Percentiles rank a stretch among this genome's conserved stretches.
Evolutionary conservation across 2,329 filamentous ascomycete genomes (phyloP).

Genomic region (Dendrostoma leiphaemia): DNA sequence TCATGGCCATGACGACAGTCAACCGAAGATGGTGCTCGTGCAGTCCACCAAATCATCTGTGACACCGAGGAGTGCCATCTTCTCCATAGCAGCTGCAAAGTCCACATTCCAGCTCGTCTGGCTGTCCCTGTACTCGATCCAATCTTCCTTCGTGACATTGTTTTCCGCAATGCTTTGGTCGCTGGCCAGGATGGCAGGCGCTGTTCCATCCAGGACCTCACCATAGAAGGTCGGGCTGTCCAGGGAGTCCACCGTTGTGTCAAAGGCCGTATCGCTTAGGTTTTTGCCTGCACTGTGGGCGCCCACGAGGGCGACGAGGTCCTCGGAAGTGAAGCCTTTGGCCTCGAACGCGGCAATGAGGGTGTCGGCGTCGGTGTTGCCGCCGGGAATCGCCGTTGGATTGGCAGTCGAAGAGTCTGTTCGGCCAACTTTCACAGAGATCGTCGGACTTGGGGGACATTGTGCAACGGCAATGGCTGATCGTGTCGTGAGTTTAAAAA

Average conservation of each 20-base stretch:
- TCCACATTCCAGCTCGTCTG: constrained; percentile 23
- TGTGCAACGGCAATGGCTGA: constrained; percentile 24
- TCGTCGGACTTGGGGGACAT: constrained; percentile 22
- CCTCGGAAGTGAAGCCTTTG: constrained; percentile 24
- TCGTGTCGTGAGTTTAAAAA: neutral
- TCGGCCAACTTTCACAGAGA: constrained; percentile 26
- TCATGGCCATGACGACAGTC: neutral
- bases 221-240: constrained; percentile 25
- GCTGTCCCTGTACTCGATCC: constrained; percentile 23
- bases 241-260: constrained; percentile 21
- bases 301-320: constrained; percentile 27
- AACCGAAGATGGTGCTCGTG: constrained; percentile 15
- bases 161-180: constrained; percentile 25
- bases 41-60: constrained; percentile 27
- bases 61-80: constrained; percentile 25
- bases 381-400: constrained; percentile 21
- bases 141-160: constrained; percentile 23
- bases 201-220: constrained; percentile 24
- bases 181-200: constrained; percentile 23
- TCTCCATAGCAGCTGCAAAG: constrained; percentile 29
- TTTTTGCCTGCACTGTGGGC: constrained; percentile 26
- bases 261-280: constrained; percentile 22
- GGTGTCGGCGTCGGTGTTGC: constrained; percentile 20
- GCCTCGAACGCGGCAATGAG: constrained; percentile 23
- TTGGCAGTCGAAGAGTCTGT: constrained; percentile 24